Evolutionary conservation across 805 yeast genomes (phyloP), one percentile per base, ranked within the genome.

Genomic region (Torulaspora delbrueckii): DNA sequence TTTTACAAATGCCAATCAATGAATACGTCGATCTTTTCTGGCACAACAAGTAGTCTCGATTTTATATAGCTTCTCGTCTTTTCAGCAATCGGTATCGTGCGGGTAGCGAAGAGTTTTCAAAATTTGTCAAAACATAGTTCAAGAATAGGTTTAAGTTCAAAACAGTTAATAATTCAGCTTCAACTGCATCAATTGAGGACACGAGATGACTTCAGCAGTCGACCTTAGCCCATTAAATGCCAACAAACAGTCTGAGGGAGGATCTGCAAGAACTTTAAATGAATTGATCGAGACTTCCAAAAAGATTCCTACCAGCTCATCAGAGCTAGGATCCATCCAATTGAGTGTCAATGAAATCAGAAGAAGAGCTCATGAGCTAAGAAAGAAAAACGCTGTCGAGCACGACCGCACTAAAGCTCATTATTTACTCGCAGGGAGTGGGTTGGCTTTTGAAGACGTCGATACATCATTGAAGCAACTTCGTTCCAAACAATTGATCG

Each of bases 351-450:
- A 75, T 49, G 97, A 90, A 69, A 78, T 91, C 60, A 81, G 80
- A 55, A 77, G 80, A 55, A 78, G 83, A 50, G 82, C 91, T 0
- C 72, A 71, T 43, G 76, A 72, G 38, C 69, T 83, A 56, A 72
- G 88, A 45, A 75, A 72, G 46, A 62, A 63, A n/a, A 63, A 60
- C 14, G 74, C 71, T 30, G 60, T 60, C 14, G 57, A 62, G 10
- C 69, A 70, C 36, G 64, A 68, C 35, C 73, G 71, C 57, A 82
- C 88, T 2, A 82, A 81, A 57, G 93, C 86, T 1, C 98, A 93
- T 60, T 93, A 93, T 63, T 69, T 93, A 32, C 70, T 91, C 36
- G 96, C 96, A 5, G 86, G 90, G 1, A 84, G 91, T 58, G 97
- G 97, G 1, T 77, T 89, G 42, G 81, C 86, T 34, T 82, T 91